These are phyloP conservation scores for Arthrobotrys entomopaga DNA, from an alignment of 2,329 filamentous ascomycete species.

Conservation along the genomic window DNA sequence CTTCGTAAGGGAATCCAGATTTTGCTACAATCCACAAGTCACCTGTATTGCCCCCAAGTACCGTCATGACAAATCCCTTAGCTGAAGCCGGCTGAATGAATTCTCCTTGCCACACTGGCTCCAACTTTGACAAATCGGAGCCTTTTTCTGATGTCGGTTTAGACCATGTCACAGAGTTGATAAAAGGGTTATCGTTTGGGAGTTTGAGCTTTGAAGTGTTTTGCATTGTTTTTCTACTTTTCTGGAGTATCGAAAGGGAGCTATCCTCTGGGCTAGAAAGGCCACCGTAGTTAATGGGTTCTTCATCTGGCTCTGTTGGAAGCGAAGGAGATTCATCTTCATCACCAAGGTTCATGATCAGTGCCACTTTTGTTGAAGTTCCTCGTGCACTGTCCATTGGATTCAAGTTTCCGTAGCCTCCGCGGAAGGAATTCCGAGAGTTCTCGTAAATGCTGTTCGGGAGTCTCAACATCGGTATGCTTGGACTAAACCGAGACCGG, in stretches of 20 bases:
- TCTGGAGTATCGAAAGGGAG: conserved; percentile 15
- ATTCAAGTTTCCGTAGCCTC: conserved; percentile 23
- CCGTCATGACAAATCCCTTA: conserved; percentile 17
- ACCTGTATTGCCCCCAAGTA: conserved; percentile 7
- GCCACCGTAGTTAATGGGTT: not conserved
- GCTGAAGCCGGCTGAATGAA: conserved; percentile 15
- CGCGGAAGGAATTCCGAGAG: not conserved
- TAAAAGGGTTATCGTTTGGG: conserved; percentile 1
- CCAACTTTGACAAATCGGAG: conserved; percentile 16
- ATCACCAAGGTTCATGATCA: conserved; percentile 3
- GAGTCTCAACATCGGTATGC: not conserved
- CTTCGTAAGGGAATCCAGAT: conserved; percentile 19
- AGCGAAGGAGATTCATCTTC: conserved; percentile 18
- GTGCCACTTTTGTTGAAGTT: not conserved
- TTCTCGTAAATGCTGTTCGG: not conserved
- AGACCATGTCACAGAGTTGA: conserved; percentile 28
- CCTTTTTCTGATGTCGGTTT: not conserved
- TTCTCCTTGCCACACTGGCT: conserved; percentile 28
- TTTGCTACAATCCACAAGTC: conserved; percentile 29
- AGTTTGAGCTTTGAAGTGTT: conserved; percentile 1
- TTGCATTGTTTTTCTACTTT: not conserved
- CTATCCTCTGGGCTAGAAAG: conserved; percentile 8
- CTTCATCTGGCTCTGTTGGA: conserved; percentile 19
- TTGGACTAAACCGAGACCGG: not conserved
- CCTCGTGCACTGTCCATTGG: conserved; percentile 11